Evolutionary conservation across 805 yeast species (phyloP).

Genomic region (Cyberlindnera bimundalis): DNA sequence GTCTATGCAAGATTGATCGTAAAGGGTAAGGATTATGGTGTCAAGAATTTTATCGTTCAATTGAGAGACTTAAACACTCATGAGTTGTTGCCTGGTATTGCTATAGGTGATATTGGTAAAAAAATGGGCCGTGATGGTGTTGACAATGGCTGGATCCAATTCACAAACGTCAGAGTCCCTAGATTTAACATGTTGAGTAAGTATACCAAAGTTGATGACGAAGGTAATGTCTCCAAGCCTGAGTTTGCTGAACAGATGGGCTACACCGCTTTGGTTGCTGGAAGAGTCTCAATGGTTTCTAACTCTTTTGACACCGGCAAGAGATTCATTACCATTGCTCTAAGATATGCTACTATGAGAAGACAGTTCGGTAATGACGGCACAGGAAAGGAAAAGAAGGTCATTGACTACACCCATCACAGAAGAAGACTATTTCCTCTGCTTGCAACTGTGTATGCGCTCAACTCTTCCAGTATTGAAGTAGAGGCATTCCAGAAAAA

Average conservation of each 20-base stretch:
- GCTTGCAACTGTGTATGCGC: slow-evolving; percentile 72
- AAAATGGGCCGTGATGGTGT: slow-evolving; percentile 97
- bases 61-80: slow-evolving; percentile 69
- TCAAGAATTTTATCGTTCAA: slow-evolving; percentile 89
- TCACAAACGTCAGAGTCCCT: slow-evolving; percentile 78
- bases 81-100: slow-evolving; percentile 71
- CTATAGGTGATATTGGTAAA: slow-evolving; percentile 89
- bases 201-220: slow-evolving; percentile 64
- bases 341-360: slow-evolving; percentile 85
- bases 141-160: slow-evolving; percentile 97
- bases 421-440: slow-evolving; percentile 75
- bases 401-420: slow-evolving; percentile 59
- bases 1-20: slow-evolving; percentile 82
- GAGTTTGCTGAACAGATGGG: slow-evolving; percentile 78
- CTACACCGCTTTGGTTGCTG: slow-evolving; percentile 82
- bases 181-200: slow-evolving; percentile 77
- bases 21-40: slow-evolving; percentile 84
- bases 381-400: slow-evolving; percentile 37
- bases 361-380: slow-evolving; percentile 63
- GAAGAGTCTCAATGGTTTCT: slow-evolving; percentile 84
- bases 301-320: slow-evolving; percentile 82
- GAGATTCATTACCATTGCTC: slow-evolving; percentile 75
- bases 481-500: slow-evolving; percentile 45
- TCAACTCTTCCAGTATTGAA: slow-evolving; percentile 53
- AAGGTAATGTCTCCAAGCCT: slow-evolving; percentile 65